phyloP scores from a whole-genome alignment of 495 filamentous ascomycete species.

The Diplogelasinospora grovesii region DNA sequence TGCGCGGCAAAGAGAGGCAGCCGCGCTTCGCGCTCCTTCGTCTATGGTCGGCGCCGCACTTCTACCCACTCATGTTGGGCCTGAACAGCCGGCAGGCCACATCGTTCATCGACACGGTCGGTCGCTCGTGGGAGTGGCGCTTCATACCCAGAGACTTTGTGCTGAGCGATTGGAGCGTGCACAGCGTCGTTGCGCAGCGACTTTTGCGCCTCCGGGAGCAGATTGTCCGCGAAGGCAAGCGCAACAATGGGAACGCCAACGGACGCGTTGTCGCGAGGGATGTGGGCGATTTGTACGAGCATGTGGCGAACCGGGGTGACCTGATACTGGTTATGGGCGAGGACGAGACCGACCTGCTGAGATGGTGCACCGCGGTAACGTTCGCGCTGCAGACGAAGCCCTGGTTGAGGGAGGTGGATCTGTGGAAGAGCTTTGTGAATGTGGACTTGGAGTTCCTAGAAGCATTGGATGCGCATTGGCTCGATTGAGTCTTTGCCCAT shows the following conservation, averaged over 20 bases:
- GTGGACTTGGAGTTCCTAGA: slow-evolving; percentile 41
- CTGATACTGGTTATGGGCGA: slow-evolving; percentile 41
- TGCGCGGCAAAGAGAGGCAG: slow-evolving; percentile 8
- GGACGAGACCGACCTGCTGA: slow-evolving; percentile 36
- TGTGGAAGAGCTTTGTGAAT: slow-evolving; percentile 49
- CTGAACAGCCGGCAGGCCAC: slow-evolving; percentile 19
- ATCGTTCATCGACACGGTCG: slow-evolving; percentile 34
- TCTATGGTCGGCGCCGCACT: slow-evolving; percentile 45
- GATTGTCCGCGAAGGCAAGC: slow-evolving; percentile 7
- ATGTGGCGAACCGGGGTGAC: slow-evolving; percentile 34
- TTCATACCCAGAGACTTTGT: slow-evolving; percentile 48
- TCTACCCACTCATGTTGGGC: slow-evolving; percentile 44
- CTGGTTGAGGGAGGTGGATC: slow-evolving; percentile 46
- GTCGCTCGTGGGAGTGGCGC: slow-evolving; percentile 40
- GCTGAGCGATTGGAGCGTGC: slow-evolving; percentile 36
- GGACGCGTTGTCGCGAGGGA: too few relatives aligned
- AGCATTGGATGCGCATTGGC: slow-evolving; percentile 32
- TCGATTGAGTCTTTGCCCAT: too few relatives aligned
- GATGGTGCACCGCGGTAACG: slow-evolving; percentile 30
- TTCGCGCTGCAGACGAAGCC: slow-evolving; percentile 46
- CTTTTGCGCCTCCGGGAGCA: slow-evolving; percentile 21
- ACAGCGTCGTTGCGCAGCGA: slow-evolving; percentile 27
- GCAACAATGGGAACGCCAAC: neutral
- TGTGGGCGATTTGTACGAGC: slow-evolving; percentile 21
- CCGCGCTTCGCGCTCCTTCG: slow-evolving; percentile 39